Percentiles rank a stretch among this genome's conserved stretches.
These are phyloP conservation scores for Penicillium griseofulvum DNA, from an alignment of 2,329 filamentous ascomycete genomes.

Conservation along the genomic window DNA sequence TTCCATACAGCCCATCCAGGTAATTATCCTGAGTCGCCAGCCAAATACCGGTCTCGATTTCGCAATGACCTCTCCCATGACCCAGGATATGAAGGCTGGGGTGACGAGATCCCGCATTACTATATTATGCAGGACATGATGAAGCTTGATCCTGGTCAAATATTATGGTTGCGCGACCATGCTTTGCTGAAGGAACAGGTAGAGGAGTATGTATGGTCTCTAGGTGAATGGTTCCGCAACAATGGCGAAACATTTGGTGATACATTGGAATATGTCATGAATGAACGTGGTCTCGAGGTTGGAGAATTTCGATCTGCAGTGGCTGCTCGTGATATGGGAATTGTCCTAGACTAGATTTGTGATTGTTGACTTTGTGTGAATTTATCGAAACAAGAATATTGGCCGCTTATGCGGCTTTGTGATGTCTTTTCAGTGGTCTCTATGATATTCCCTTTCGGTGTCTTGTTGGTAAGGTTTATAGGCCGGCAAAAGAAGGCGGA, in stretches of 20 bases:
- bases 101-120: slow-evolving; percentile 62
- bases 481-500: too few relatives aligned
- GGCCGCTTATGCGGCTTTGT: too few relatives aligned
- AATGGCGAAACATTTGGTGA: slow-evolving; percentile 63
- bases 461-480: too few relatives aligned
- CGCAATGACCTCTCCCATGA: slow-evolving; percentile 51
- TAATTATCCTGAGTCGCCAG: slow-evolving; percentile 21
- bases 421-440: too few relatives aligned
- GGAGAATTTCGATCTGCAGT: slow-evolving; percentile 39
- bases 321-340: slow-evolving; percentile 31
- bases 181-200: slow-evolving; percentile 58
- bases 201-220: slow-evolving; percentile 50
- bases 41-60: slow-evolving; percentile 48
- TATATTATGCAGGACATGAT: slow-evolving; percentile 64
- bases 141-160: slow-evolving; percentile 60
- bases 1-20: slow-evolving; percentile 26
- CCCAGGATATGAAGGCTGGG: slow-evolving; percentile 60
- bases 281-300: slow-evolving; percentile 54
- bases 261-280: slow-evolving; percentile 57
- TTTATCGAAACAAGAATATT: background rate
- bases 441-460: too few relatives aligned
- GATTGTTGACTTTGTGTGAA: background rate
- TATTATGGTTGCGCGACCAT: slow-evolving; percentile 57
- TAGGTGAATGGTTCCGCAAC: slow-evolving; percentile 62
- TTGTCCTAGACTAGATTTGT: slow-evolving; percentile 23